phyloP scores from a whole-genome alignment of 257 asterid genomes.

The Solanum stenotomum region DNA sequence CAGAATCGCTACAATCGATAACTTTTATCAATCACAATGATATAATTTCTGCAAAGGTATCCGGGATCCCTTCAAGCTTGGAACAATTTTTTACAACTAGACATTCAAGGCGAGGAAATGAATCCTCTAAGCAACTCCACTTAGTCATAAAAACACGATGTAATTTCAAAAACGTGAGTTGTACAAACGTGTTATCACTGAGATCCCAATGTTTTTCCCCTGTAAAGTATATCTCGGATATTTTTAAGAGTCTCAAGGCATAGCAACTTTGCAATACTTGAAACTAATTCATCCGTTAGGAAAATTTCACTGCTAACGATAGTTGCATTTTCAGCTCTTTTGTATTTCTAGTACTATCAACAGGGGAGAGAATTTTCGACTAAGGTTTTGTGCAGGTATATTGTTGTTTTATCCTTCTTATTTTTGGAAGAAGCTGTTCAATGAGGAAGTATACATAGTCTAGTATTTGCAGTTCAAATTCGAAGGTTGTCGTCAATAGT shows the following conservation, averaged over 20 bases:
- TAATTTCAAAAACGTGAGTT: neutral
- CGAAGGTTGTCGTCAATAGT: too few species aligned
- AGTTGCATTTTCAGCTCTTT: too few species aligned
- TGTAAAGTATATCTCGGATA: neutral
- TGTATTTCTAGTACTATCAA: too few species aligned
- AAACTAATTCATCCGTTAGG: neutral
- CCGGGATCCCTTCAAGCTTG: neutral
- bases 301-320: neutral
- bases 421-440: too few species aligned
- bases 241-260: neutral
- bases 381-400: too few species aligned
- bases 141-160: neutral
- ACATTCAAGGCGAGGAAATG: neutral
- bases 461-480: too few species aligned
- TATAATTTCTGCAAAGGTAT: rapidly evolving
- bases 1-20: too few species aligned
- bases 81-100: neutral
- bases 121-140: neutral
- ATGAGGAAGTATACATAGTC: too few species aligned
- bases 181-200: rapidly evolving
- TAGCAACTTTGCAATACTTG: neutral
- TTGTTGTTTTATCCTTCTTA: too few species aligned
- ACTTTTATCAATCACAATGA: too few species aligned
- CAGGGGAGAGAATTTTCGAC: too few species aligned
- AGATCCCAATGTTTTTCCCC: neutral